Evolutionary conservation across 495 filamentous ascomycete species (phyloP), one percentile per base, ranked within the genome.

Genomic region (Podospora conica): DNA sequence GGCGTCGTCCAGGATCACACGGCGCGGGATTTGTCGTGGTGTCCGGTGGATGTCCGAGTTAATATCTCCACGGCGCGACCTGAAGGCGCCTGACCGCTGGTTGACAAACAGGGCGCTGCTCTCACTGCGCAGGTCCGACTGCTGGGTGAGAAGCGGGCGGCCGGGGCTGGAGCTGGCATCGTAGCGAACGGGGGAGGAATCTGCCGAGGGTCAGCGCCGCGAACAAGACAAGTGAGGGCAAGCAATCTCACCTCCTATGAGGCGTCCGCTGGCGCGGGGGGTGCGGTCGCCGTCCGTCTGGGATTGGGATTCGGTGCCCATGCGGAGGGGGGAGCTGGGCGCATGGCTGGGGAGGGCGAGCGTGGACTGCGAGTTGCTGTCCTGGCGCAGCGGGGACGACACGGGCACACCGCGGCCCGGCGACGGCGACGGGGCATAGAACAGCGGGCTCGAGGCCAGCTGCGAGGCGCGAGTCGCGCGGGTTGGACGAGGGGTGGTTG

Each of bases 121-220:
- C 64, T 90, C 90, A 75, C 90, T 94, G 61, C 82, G 83, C 60
- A 88, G 79, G 73, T 90, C 84, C 53, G 87, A 86, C 69, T 86
- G 86, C 62, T 84, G 85, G 65, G 78, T 75, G 59, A 83, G 78
- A 64, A 48, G 40, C 40, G 81, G 81, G 64, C 86, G 84, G 21
- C 85, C 86, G 2, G 92, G 91, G 73, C 91, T 95, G 31, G 93
- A 95, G 73, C 91, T 96, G 57, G 93, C 85, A 28, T 88, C 89
- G 71, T 96, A 97, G 68, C 88, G 88, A 69, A 97, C 91, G 1
- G 93, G 93, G 9, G 93, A 97, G 0, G 93, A 97, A 69, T 93
- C 93, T 96, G 63, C 23, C 54, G 5, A 9, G 27, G 2, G 10
- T 55, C 5, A 58, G 64, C 20, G 4, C 58, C 7, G 12, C 1